Percentiles rank a stretch among this genome's conserved stretches.
These are phyloP conservation scores for Penicillium odoratum DNA, from an alignment of 495 filamentous ascomycete genomes.

Conservation along the genomic window DNA sequence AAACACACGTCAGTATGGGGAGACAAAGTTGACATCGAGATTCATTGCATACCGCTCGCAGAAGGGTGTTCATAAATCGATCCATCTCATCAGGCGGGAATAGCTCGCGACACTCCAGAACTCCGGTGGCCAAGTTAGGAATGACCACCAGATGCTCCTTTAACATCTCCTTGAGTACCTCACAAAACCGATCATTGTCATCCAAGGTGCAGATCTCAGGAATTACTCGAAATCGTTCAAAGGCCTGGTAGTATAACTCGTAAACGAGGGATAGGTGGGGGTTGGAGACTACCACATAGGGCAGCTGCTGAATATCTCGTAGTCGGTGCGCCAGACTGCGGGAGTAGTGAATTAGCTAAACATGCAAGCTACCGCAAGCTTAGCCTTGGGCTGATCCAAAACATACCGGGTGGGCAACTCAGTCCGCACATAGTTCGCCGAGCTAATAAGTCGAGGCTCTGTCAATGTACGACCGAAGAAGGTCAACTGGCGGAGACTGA, in stretches of 20 bases:
- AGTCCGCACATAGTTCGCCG: constrained; percentile 94
- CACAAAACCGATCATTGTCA: constrained; percentile 89
- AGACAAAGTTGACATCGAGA: not conserved
- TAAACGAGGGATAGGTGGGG: constrained; percentile 90
- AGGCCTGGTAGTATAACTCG: constrained; percentile 93
- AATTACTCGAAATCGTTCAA: constrained; percentile 82
- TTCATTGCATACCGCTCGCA: constrained; percentile 72
- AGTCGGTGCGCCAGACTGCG: constrained; percentile 84
- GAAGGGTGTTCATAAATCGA: constrained; percentile 89
- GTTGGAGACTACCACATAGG: constrained; percentile 96
- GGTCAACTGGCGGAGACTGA: constrained; percentile 87
- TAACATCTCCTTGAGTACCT: constrained; percentile 73
- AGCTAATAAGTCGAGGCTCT: constrained; percentile 83
- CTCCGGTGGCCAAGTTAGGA: constrained; percentile 89
- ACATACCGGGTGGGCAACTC: constrained; percentile 85
- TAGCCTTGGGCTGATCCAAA: not conserved
- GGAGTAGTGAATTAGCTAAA: not conserved
- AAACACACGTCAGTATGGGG: not conserved
- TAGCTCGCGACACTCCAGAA: constrained; percentile 80
- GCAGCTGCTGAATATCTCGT: constrained; percentile 94
- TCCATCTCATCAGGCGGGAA: constrained; percentile 80
- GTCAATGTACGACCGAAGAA: constrained; percentile 92
- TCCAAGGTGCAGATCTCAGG: constrained; percentile 81
- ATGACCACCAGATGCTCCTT: constrained; percentile 91
- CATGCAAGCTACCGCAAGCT: not conserved